phyloP scores from a whole-genome alignment of 306 rosid genomes.

The Rubus parviflorus region DNA sequence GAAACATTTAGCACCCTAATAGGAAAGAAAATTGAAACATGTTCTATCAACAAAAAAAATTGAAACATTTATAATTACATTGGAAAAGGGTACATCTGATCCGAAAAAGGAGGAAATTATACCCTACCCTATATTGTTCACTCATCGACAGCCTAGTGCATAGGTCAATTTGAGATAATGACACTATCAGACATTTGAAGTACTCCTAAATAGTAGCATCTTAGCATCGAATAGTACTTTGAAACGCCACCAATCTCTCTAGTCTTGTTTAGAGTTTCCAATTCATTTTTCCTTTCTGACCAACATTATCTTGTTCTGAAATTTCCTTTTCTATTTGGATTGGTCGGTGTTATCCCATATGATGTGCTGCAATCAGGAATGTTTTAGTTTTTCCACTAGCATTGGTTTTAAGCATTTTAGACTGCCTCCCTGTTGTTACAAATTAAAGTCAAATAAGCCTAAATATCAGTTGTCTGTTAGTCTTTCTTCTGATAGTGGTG shows the following conservation, averaged over 20 bases:
- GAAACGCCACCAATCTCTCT: not conserved
- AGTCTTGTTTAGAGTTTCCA: not conserved
- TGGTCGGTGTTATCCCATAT: not conserved
- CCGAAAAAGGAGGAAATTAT: not conserved
- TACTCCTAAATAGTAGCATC: not conserved
- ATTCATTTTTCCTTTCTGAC: not conserved
- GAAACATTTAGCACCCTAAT: not conserved
- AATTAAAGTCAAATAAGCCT: constrained; percentile 4
- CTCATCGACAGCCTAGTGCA: not conserved
- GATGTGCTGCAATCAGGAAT: too few relatives aligned
- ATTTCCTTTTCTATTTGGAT: not conserved
- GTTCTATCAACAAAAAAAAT: not conserved
- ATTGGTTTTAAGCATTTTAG: not conserved
- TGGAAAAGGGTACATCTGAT: not conserved
- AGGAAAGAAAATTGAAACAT: not conserved
- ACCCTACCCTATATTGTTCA: not conserved
- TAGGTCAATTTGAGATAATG: too few relatives aligned
- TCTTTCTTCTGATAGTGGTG: constrained; percentile 62
- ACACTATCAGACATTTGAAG: too few relatives aligned
- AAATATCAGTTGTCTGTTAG: constrained; percentile 13
- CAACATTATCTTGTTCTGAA: not conserved
- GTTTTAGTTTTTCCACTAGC: not conserved
- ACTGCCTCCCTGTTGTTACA: not conserved
- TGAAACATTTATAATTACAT: not conserved
- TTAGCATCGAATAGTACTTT: not conserved